Conservation (phyloP, 108 stramenopile genomes). For the Fistulifera solaris region DNA sequence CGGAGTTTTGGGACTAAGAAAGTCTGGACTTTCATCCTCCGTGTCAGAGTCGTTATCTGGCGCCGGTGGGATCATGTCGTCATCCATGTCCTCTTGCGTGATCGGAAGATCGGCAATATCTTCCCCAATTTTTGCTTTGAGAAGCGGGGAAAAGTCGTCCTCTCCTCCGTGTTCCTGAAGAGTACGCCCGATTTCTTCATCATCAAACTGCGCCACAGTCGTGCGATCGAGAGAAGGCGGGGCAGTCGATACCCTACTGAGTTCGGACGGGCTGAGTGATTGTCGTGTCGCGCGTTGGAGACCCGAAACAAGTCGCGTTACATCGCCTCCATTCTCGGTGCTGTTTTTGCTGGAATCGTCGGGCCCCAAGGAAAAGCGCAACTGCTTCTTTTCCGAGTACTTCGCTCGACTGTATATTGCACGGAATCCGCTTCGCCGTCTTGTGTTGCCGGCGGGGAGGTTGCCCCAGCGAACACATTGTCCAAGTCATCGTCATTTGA, state of each 20-base stretch:
- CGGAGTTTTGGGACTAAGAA: neutral
- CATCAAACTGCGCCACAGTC: neutral
- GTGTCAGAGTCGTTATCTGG: conserved; percentile 5
- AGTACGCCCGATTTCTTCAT: neutral
- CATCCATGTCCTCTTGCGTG: conserved; percentile 5
- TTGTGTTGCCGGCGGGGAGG: no score
- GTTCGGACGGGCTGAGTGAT: conserved; percentile 6
- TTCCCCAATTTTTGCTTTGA: neutral
- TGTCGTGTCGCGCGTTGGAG: neutral
- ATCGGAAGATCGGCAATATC: neutral
- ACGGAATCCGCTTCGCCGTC: no score
- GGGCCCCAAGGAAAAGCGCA: conserved; percentile 5
- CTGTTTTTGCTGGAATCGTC: neutral
- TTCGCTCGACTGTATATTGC: no score
- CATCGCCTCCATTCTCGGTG: no score
- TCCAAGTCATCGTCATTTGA: neutral
- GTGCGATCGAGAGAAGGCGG: conserved; percentile 1
- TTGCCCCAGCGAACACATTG: no score
- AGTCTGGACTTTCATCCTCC: neutral
- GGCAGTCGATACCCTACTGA: conserved; percentile 4
- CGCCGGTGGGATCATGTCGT: conserved; percentile 9
- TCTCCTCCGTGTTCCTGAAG: neutral
- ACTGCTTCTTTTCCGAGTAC: neutral
- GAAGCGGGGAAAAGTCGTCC: neutral
- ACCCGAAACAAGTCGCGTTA: no score